Percentiles rank a stretch among this genome's conserved stretches.
These are phyloP conservation scores for Pisolithus sp. DNA, from an alignment of 768 basidiomycete genomes.

Conservation along the genomic window DNA sequence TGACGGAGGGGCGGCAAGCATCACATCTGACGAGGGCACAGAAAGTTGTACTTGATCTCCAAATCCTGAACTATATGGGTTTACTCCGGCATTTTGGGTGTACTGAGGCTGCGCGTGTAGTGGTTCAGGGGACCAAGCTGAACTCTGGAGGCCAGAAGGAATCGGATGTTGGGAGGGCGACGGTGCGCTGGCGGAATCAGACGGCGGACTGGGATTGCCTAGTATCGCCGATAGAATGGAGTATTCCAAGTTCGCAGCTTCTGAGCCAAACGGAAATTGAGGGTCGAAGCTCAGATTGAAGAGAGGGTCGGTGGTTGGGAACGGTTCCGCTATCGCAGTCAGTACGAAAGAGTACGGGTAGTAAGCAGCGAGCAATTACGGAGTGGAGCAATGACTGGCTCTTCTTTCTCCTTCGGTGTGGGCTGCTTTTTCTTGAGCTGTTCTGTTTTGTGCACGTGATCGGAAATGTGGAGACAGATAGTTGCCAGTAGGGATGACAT, in stretches of 20 bases:
- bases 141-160: conserved; percentile 20
- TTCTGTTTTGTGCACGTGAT: conserved; percentile 32
- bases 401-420: conserved; percentile 23
- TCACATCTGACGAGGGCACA: conserved; percentile 27
- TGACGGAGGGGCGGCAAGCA: conserved; percentile 23
- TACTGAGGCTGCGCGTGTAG: conserved; percentile 29
- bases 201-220: conserved; percentile 58
- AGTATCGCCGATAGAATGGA: conserved; percentile 90
- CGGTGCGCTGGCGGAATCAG: conserved; percentile 20
- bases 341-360: conserved; percentile 3
- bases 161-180: conserved; percentile 25
- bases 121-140: conserved; percentile 34
- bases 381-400: conserved; percentile 24
- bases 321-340: conserved; percentile 40
- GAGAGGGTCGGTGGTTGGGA: conserved; percentile 50
- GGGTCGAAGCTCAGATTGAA: conserved; percentile 59
- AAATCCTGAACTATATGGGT: conserved; percentile 17
- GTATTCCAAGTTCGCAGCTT: conserved; percentile 91
- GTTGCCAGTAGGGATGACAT: conserved; percentile 16
- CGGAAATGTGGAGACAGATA: conserved; percentile 6
- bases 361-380: conserved; percentile 20
- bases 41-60: conserved; percentile 25
- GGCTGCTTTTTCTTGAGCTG: conserved; percentile 31
- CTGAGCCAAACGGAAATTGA: conserved; percentile 67
- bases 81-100: conserved; percentile 10